Evolutionary conservation across 768 basidiomycete species (phyloP).

Genomic region (Boletus sensibilis): DNA sequence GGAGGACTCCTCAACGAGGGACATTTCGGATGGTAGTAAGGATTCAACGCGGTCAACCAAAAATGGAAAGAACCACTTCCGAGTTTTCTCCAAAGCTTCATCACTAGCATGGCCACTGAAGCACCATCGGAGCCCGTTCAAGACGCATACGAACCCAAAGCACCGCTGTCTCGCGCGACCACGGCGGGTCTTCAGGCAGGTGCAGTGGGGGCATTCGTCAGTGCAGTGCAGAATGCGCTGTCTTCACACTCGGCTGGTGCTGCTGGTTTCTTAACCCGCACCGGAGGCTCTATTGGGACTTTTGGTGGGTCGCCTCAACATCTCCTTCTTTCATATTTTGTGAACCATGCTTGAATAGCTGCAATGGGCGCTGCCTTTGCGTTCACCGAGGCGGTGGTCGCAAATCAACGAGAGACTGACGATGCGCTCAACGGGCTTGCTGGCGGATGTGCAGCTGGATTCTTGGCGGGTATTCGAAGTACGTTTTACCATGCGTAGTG

Average conservation of each 20-base stretch:
- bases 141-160: conserved; percentile 47
- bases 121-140: conserved; percentile 15
- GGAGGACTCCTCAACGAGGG: background rate
- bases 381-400: conserved; percentile 74
- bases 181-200: conserved; percentile 62
- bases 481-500: conserved; percentile 18
- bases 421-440: conserved; percentile 82
- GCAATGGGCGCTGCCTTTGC: conserved; percentile 89
- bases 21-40: conserved; percentile 3
- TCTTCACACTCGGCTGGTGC: conserved; percentile 76
- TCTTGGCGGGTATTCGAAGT: conserved; percentile 86
- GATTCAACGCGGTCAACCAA: conserved; percentile 14
- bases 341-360: conserved; percentile 44
- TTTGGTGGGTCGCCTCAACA: conserved; percentile 61
- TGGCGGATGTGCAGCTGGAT: conserved; percentile 91
- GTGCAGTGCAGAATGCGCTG: conserved; percentile 77
- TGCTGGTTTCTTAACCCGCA: conserved; percentile 82
- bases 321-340: background rate
- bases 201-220: conserved; percentile 65
- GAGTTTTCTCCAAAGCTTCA: conserved; percentile 11
- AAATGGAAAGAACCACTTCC: conserved; percentile 22
- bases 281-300: conserved; percentile 86
- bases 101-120: conserved; percentile 24
- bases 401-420: conserved; percentile 75
- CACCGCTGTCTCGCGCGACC: conserved; percentile 55